Conservation (phyloP, 768 basidiomycete species). For the Lactarius sanguifluus region DNA sequence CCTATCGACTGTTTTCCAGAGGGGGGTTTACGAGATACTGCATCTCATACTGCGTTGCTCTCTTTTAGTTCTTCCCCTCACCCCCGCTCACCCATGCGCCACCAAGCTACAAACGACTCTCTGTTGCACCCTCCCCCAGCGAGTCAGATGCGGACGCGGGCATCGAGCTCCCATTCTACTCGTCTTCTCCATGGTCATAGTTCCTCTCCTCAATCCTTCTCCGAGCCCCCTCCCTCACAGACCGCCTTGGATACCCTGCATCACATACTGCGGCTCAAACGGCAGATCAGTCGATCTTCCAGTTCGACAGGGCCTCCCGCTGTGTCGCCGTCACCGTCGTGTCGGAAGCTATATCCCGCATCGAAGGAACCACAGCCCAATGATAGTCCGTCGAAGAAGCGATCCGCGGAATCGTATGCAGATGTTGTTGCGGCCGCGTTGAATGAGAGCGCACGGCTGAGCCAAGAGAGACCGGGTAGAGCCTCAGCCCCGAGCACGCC, state of each 20-base stretch:
- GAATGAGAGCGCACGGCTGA: slow-evolving; percentile 14
- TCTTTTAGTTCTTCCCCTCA: slow-evolving; percentile 1
- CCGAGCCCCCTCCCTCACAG: slow-evolving; percentile 6
- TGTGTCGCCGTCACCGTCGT: not conserved
- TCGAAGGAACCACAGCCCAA: not conserved
- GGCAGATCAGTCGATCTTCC: slow-evolving; percentile 4
- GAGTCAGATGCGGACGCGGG: not conserved
- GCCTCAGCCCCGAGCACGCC: slow-evolving; percentile 1
- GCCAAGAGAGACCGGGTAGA: not conserved
- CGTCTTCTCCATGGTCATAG: not conserved
- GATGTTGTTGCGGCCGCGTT: slow-evolving; percentile 22
- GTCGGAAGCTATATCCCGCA: not conserved
- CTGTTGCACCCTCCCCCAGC: not conserved
- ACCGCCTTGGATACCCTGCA: slow-evolving; percentile 8
- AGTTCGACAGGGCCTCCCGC: not conserved
- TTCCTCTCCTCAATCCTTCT: not conserved
- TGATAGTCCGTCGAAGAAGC: not conserved
- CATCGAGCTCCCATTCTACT: not conserved
- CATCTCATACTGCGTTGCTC: not conserved
- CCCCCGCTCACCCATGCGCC: not conserved
- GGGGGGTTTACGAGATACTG: not conserved
- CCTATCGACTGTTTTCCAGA: not conserved
- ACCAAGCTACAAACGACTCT: not conserved
- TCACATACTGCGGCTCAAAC: slow-evolving; percentile 16
- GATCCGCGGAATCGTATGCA: slow-evolving; percentile 12